Conservation (phyloP, 2,329 filamentous ascomycete genomes). For the Pseudogymnoascus sp. region DNA sequence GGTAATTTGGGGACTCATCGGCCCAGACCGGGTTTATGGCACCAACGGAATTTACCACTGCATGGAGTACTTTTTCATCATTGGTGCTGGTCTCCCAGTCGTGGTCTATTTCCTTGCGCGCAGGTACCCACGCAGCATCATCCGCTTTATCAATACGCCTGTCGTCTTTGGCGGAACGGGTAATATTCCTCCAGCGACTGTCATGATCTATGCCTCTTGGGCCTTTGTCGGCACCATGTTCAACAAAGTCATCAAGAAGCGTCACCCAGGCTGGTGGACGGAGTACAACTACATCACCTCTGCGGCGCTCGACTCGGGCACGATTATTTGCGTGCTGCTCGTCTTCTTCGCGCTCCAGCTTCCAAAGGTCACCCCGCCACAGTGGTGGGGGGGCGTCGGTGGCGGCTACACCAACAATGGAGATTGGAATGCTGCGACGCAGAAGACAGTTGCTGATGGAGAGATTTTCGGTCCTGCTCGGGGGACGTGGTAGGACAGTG, state of each 20-base stretch:
- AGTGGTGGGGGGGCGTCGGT: conserved; percentile 47
- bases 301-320: conserved; percentile 60
- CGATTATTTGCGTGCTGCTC: conserved; percentile 57
- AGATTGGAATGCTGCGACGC: conserved; percentile 39
- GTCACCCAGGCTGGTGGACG: conserved; percentile 65
- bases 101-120: conserved; percentile 49
- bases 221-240: conserved; percentile 58
- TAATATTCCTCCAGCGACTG: conserved; percentile 59
- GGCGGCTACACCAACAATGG: conserved; percentile 31
- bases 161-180: conserved; percentile 59
- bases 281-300: conserved; percentile 72
- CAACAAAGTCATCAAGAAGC: conserved; percentile 58
- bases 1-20: conserved; percentile 66
- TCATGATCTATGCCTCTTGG: conserved; percentile 66
- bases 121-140: conserved; percentile 50
- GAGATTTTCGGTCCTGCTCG: conserved; percentile 51
- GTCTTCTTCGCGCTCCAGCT: conserved; percentile 63
- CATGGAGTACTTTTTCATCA: conserved; percentile 64
- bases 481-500: background rate
- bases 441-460: conserved; percentile 42
- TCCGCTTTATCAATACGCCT: conserved; percentile 60
- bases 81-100: conserved; percentile 55
- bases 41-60: conserved; percentile 52
- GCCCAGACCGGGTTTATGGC: conserved; percentile 62
- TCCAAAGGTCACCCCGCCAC: conserved; percentile 44